Percentiles rank a stretch among this genome's conserved stretches.
Evolutionary conservation across 257 asterid genomes (phyloP).

Genomic region (Jaltomata sinuosa): DNA sequence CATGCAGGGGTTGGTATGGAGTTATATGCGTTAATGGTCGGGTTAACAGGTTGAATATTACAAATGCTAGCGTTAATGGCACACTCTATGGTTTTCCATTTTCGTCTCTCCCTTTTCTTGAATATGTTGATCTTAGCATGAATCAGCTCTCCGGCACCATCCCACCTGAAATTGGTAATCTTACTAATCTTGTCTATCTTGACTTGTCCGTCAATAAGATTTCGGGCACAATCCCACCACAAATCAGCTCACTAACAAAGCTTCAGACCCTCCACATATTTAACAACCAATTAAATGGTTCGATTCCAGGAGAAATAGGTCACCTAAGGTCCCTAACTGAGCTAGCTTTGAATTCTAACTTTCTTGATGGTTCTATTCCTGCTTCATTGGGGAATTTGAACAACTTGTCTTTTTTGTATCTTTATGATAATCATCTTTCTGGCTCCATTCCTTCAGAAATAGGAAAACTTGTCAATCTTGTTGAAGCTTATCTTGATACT

Average conservation of each 20-base stretch:
- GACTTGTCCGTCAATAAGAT: not conserved
- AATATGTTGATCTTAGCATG: constrained; percentile 2
- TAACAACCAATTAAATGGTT: not conserved
- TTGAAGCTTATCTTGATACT: not conserved
- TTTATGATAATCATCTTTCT: not conserved
- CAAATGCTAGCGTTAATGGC: not conserved
- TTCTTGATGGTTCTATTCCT: not conserved
- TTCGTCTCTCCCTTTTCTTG: constrained; percentile 12
- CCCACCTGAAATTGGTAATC: not conserved
- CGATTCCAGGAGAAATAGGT: not conserved
- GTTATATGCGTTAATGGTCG: constrained; percentile 1
- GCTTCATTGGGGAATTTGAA: not conserved
- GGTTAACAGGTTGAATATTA: constrained; percentile 7
- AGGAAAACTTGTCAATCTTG: not conserved
- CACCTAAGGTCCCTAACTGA: not conserved
- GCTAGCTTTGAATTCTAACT: not conserved
- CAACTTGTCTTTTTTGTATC: not conserved
- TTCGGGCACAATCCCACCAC: constrained; percentile 2
- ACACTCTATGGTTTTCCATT: constrained; percentile 16
- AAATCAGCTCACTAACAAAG: not conserved
- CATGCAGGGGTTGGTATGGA: constrained; percentile 9
- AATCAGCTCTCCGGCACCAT: constrained; percentile 11
- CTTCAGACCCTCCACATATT: not conserved
- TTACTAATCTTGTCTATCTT: not conserved
- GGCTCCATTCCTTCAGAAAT: not conserved